Percentiles rank a stretch among this genome's conserved stretches.
Conservation (phyloP, 2,329 filamentous ascomycete genomes). For the Trichoderma harzianum region DNA sequence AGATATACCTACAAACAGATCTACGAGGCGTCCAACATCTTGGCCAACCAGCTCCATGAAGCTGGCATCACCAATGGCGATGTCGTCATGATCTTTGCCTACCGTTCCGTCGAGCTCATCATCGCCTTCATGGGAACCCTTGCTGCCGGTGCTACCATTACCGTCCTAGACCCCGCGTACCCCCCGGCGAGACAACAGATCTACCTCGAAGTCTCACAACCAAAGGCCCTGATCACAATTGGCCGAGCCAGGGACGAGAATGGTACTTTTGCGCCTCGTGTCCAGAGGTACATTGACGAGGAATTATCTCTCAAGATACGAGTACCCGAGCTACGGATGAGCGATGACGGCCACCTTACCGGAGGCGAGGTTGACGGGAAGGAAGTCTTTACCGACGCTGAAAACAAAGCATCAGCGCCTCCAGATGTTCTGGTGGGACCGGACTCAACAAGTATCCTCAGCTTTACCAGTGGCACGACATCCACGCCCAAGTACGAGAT, state of each 20-base stretch:
- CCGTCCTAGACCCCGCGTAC: constrained; percentile 65
- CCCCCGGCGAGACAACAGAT: constrained; percentile 40
- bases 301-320: constrained; percentile 70
- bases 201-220: constrained; percentile 69
- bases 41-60: constrained; percentile 75
- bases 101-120: constrained; percentile 66
- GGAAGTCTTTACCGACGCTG: constrained; percentile 61
- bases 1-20: constrained; percentile 84
- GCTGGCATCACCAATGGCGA: constrained; percentile 74
- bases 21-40: constrained; percentile 73
- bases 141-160: constrained; percentile 59
- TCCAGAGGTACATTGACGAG: constrained; percentile 65
- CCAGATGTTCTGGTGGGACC: constrained; percentile 72
- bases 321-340: constrained; percentile 69
- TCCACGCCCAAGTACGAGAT: constrained; percentile 29
- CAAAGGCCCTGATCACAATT: constrained; percentile 54
- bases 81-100: constrained; percentile 89
- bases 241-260: constrained; percentile 55
- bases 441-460: constrained; percentile 39
- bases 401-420: constrained; percentile 50
- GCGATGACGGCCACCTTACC: constrained; percentile 66
- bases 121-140: constrained; percentile 73
- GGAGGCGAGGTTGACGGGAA: constrained; percentile 64
- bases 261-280: constrained; percentile 39
- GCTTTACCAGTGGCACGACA: constrained; percentile 56